These are phyloP conservation scores for Vicia villosa DNA, from an alignment of 306 rosid genomes.

Conservation along the genomic window DNA sequence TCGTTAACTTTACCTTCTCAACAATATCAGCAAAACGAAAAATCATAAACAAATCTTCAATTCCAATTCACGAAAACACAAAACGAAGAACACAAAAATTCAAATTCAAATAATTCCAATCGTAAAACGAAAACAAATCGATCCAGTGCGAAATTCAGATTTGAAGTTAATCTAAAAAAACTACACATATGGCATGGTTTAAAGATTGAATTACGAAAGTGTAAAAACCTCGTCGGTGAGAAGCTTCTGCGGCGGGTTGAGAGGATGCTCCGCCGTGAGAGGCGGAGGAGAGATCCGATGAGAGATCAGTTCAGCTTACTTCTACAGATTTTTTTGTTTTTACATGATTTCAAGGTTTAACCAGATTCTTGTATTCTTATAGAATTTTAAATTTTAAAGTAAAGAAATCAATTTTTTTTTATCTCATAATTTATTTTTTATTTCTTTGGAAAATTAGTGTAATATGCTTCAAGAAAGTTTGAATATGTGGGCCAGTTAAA, in stretches of 20 bases:
- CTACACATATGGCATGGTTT: too few relatives aligned
- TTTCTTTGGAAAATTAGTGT: not conserved
- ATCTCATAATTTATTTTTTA: not conserved
- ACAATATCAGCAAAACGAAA: conserved; percentile 19
- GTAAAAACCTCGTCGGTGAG: conserved; percentile 43
- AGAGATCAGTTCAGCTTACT: conserved; percentile 20
- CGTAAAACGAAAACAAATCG: not conserved
- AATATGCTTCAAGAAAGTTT: not conserved
- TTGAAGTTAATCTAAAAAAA: not conserved
- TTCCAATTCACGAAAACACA: not conserved
- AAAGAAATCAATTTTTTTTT: not conserved
- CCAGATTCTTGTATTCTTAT: not conserved
- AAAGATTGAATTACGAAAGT: not conserved
- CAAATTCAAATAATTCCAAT: not conserved
- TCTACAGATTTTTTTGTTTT: not conserved
- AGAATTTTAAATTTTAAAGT: not conserved
- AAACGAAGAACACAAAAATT: not conserved
- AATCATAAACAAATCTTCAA: not conserved
- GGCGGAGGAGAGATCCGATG: conserved; percentile 39
- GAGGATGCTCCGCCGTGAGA: conserved; percentile 53
- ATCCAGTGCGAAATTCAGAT: not conserved
- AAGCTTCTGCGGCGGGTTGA: conserved; percentile 35
- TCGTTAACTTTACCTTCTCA: conserved; percentile 34
- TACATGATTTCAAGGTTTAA: conserved; percentile 23
- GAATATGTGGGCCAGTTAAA: conserved; percentile 15